Base-by-base conservation (phyloP, 805 yeast genomes). In the Saturnispora zaruensis region DNA sequence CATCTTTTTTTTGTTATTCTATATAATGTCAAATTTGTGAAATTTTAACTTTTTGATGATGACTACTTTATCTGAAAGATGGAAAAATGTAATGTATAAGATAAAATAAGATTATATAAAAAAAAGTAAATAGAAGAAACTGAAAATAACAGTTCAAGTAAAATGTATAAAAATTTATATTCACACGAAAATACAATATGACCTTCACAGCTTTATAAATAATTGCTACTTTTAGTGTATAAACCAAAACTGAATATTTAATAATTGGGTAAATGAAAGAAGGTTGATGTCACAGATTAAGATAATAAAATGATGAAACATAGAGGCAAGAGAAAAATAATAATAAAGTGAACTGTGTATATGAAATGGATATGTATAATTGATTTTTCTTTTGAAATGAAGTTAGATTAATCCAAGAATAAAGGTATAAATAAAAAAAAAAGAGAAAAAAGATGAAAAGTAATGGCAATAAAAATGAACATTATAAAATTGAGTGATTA, bases 401-500 rank as follows among this genome's bases (percentile, higher is more conserved):
- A 36, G 40, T 36, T 36, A 18, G 40, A 36, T 36, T 36, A 36
- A 36, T 36, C 40, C 40, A 36, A 36, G 23, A 36, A 36, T n/a
- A 16, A 36, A 36, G 40, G 40, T 36, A 41, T 41, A 41, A 41
- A 16, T 21, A 28, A 23, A 43, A 42, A 26, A 16, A 43, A 18
- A 43, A 20, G 25, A 42, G 34, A 18, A 23, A 38, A 18, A 38
- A 38, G 28, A 9, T 6, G 24, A 38, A 38, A 38, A 21, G n/a
- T 30, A 25, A 3, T 16, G 14, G 47, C 24, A 45, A 24, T 24
- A 36, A 45, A 20, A 24, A 32, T 26, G 18, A 33, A 14, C 16
- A 24, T 16, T 20, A 36, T 33, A 24, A 21, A 45, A 13, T 20
- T 16, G 37, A 33, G 14, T 6, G 21, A 52, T 18, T 74, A 56